Conservation (phyloP, 179 eudicot genomes). For the Spinacia oleracea region DNA sequence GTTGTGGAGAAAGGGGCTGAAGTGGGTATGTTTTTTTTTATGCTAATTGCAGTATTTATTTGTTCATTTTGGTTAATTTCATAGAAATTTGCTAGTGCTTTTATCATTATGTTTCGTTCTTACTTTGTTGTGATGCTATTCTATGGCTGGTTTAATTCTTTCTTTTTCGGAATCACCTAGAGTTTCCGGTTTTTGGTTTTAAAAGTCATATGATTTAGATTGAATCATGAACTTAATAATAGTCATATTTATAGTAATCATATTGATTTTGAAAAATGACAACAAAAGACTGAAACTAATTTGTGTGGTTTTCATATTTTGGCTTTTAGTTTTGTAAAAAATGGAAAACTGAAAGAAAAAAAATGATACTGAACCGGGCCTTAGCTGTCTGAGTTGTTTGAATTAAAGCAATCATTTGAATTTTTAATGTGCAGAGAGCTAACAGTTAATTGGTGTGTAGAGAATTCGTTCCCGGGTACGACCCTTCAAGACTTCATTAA, state of each 20-base stretch:
- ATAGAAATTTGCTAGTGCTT: neutral
- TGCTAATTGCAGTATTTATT: neutral
- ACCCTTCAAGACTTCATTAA: neutral
- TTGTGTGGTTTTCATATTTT: too few relatives aligned
- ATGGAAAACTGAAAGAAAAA: too few relatives aligned
- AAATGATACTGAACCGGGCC: too few relatives aligned
- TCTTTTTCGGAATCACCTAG: too few relatives aligned
- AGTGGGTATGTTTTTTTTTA: slow-evolving; percentile 58
- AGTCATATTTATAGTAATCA: too few relatives aligned
- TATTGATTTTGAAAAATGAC: too few relatives aligned
- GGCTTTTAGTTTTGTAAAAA: too few relatives aligned
- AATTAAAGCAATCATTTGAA: slow-evolving; percentile 6
- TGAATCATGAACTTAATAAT: too few relatives aligned
- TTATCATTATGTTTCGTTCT: neutral
- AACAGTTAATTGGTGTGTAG: neutral
- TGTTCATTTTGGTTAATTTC: neutral
- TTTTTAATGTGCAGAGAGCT: neutral
- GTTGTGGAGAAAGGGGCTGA: slow-evolving; percentile 96
- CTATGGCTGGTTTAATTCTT: neutral
- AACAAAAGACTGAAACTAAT: too few relatives aligned
- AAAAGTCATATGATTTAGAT: too few relatives aligned
- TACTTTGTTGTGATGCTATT: neutral
- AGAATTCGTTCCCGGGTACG: neutral
- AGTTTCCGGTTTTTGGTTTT: too few relatives aligned
- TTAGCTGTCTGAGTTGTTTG: neutral